Conservation (phyloP, 192 early-diverging fungal genomes). For the Coemansia sp. region DNA sequence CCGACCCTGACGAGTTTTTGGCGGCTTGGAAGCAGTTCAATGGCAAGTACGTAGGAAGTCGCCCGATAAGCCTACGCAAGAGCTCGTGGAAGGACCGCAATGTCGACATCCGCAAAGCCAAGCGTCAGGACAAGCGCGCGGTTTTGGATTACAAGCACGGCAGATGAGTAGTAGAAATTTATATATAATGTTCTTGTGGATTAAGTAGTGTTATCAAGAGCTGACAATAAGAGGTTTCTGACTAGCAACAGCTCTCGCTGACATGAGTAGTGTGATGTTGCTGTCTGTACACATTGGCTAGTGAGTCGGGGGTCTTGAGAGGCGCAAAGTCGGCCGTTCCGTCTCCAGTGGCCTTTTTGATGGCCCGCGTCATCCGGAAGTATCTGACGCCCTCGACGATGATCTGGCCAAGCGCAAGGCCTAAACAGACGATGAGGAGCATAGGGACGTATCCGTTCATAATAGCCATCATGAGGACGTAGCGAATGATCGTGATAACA, state of each 20-base stretch:
- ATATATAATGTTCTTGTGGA: background rate
- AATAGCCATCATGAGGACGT: conserved; percentile 51
- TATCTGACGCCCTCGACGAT: conserved; percentile 41
- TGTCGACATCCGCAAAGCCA: conserved; percentile 63
- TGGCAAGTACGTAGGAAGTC: conserved; percentile 94
- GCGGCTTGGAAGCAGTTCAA: conserved; percentile 95
- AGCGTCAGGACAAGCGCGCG: conserved; percentile 42
- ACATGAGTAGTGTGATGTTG: conserved; percentile 26
- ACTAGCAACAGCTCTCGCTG: conserved; percentile 43
- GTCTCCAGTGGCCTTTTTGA: conserved; percentile 6
- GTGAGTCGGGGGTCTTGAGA: conserved; percentile 12
- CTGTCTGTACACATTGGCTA: conserved; percentile 2
- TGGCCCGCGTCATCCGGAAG: conserved; percentile 23
- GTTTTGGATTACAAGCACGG: conserved; percentile 35
- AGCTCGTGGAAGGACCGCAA: conserved; percentile 92
- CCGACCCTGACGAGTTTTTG: conserved; percentile 88
- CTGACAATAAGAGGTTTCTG: background rate
- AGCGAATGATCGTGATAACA: conserved; percentile 46
- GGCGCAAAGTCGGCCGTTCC: conserved; percentile 4
- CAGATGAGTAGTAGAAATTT: background rate
- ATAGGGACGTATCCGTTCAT: conserved; percentile 39
- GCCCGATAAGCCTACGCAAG: conserved; percentile 92
- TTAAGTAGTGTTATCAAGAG: background rate
- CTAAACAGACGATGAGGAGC: conserved; percentile 37
- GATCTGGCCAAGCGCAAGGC: conserved; percentile 48